Percentiles rank a stretch among this genome's conserved stretches.
Conservation (phyloP, 306 rosid species). For the Canavalia ensiformis region DNA sequence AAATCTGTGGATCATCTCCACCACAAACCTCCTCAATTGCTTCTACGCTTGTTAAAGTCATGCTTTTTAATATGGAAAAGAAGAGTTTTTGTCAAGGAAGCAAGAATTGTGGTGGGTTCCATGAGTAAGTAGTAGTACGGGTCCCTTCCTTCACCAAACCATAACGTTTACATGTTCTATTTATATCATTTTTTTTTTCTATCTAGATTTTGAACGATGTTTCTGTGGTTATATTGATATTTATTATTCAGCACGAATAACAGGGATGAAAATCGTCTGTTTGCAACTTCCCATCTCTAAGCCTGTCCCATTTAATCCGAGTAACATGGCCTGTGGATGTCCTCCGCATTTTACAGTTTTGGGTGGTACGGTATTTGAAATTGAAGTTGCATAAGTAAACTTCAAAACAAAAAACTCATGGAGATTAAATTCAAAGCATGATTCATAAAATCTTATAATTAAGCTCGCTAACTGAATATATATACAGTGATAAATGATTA, state of each 20-base stretch:
- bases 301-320: too few relatives aligned
- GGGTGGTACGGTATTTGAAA: not conserved
- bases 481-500: too few relatives aligned
- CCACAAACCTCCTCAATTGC: not conserved
- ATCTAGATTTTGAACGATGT: not conserved
- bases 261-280: not conserved
- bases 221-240: not conserved
- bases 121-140: not conserved
- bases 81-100: slow-evolving; percentile 16
- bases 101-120: not conserved
- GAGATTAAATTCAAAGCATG: not conserved
- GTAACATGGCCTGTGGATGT: not conserved
- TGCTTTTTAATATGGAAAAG: not conserved
- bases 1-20: not conserved
- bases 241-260: not conserved
- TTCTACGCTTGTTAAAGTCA: slow-evolving; percentile 1
- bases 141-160: not conserved
- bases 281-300: too few relatives aligned
- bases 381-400: not conserved
- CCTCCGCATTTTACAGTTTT: not conserved
- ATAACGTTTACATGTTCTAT: not conserved
- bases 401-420: not conserved
- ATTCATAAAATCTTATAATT: not conserved
- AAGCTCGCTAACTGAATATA: not conserved
- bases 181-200: not conserved